Conservation (phyloP, 2,329 filamentous ascomycete genomes). For the Cordyceps javanica region DNA sequence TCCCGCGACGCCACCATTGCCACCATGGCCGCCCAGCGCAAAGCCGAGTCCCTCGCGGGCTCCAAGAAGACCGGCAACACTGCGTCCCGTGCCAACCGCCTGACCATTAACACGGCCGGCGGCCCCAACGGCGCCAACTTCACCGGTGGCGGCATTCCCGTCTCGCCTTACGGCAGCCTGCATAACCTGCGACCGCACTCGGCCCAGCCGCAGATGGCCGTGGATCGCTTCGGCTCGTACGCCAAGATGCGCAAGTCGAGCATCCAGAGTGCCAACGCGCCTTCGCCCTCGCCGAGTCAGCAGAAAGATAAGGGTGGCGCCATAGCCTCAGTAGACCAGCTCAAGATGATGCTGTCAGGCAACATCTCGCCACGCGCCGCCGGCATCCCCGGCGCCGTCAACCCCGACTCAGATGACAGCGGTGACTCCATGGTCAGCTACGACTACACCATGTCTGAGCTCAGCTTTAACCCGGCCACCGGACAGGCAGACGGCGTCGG, state of each 20-base stretch:
- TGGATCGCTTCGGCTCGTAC: conserved; percentile 26
- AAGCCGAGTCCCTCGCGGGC: conserved; percentile 68
- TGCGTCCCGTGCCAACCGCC: conserved; percentile 43
- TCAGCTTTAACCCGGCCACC: conserved; percentile 48
- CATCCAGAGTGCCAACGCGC: conserved; percentile 38
- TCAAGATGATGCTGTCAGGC: conserved; percentile 55
- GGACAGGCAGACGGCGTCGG: conserved; percentile 24
- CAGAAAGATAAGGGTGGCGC: conserved; percentile 38
- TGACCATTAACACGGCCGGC: conserved; percentile 46
- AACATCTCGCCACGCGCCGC: conserved; percentile 36
- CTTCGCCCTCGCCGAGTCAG: conserved; percentile 22
- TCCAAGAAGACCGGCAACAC: conserved; percentile 63
- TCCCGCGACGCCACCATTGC: conserved; percentile 67
- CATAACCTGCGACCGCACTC: conserved; percentile 46
- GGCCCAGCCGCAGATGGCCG: conserved; percentile 30
- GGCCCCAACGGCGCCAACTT: conserved; percentile 32
- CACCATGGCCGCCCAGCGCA: conserved; percentile 61
- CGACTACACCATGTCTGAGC: conserved; percentile 60
- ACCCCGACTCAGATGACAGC: conserved; percentile 46
- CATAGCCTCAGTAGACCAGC: conserved; percentile 56
- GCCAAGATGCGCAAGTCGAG: conserved; percentile 48
- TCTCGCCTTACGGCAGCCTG: conserved; percentile 45
- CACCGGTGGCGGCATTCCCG: conserved; percentile 27
- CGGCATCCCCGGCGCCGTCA: conserved; percentile 28
- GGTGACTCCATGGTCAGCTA: conserved; percentile 68